Percentiles rank a stretch among this genome's conserved stretches.
These are phyloP conservation scores for Achaetomium macrosporum DNA, from an alignment of 2,329 filamentous ascomycete species.

Conservation along the genomic window DNA sequence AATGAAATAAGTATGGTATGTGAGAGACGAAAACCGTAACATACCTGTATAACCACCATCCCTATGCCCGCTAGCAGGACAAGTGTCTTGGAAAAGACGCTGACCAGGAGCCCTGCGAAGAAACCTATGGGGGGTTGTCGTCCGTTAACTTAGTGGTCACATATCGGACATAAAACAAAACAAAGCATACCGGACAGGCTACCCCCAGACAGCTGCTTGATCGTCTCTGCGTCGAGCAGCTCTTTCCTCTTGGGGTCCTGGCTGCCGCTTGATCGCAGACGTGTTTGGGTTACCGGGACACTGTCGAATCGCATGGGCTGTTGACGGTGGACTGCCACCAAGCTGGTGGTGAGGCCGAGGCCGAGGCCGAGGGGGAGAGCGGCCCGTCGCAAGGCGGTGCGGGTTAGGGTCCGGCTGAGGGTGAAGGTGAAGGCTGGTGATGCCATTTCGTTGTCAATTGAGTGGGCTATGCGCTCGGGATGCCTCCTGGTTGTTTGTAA, in stretches of 20 bases:
- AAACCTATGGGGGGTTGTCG: constrained; percentile 46
- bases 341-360: constrained; percentile 22
- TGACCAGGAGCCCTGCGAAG: constrained; percentile 57
- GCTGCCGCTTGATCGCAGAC: constrained; percentile 7
- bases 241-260: constrained; percentile 12
- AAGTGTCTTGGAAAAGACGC: constrained; percentile 64
- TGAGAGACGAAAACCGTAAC: constrained; percentile 17
- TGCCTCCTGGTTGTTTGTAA: no score
- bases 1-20: background rate
- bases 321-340: constrained; percentile 25
- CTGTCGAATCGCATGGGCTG: constrained; percentile 28
- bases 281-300: background rate
- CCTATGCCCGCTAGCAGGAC: constrained; percentile 61
- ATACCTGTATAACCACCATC: constrained; percentile 58
- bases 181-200: constrained; percentile 42
- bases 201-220: constrained; percentile 48
- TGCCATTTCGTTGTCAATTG: background rate
- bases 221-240: constrained; percentile 31
- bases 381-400: background rate
- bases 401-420: background rate
- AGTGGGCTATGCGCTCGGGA: background rate
- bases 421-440: background rate
- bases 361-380: constrained; percentile 6
- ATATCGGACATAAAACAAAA: background rate
- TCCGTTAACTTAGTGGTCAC: background rate